Evolutionary conservation across 2,329 filamentous ascomycete species (phyloP), one percentile per base, ranked within the genome.

Genomic region (Venturia oleaginea): DNA sequence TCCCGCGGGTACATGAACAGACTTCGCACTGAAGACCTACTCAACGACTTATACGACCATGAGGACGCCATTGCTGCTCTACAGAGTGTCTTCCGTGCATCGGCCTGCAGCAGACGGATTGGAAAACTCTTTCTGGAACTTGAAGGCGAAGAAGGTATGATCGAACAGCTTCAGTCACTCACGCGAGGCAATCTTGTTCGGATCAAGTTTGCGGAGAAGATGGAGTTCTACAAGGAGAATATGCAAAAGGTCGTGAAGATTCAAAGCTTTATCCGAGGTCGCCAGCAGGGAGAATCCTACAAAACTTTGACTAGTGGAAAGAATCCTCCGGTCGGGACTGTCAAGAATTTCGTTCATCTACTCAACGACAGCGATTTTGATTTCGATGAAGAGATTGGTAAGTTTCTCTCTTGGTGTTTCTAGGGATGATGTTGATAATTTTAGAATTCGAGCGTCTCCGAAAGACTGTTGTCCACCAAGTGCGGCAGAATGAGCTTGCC

Each of bases 231-330:
- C 80, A 88, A 89, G 69, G 88, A 96, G 76, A 99, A 99, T 72
- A 99, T 99, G 94, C 87, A 96, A 71, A 97, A 95, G 76, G 94
- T 99, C 32, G 88, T 99, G 81, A 99, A 99, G 77, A 92, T 97
- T 65, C 95, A 99, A 74, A 99, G 94, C 74, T 96, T 97, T 69
- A 88, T 97, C 63, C 87, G 94, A 67, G 94, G 88, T 68, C 94
- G 95, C 73, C 90, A 97, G 61, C 94, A 99, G 75, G 94, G 94
- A 62, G 91, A 99, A 76, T 94, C 94, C 2, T 99, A 99, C 81
- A 97, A 96, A 83, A 96, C 91, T 73, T 82, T 99, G 68, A 97
- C 92, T 2, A 92, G 87, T 38, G 95, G 94, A 66, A 97, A 96
- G 78, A 97, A 97, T 72, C 94, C 94, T 30, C 94, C 94, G 0